phyloP scores from a whole-genome alignment of 306 rosid species.

The Neltuma alba region DNA sequence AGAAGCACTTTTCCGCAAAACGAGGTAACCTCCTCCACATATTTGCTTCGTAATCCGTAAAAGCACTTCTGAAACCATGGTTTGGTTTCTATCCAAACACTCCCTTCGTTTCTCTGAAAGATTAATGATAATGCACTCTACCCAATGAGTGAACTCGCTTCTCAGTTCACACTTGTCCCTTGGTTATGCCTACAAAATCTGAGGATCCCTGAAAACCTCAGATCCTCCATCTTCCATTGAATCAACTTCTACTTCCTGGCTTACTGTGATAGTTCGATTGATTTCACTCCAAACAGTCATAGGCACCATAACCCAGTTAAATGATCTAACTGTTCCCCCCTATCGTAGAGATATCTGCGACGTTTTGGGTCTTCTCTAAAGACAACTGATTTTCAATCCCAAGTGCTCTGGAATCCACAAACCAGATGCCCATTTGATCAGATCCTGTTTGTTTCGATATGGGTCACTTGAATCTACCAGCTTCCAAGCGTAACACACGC shows the following conservation, averaged over 20 bases:
- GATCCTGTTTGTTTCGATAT: slow-evolving; percentile 51
- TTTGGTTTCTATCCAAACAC: too few species aligned
- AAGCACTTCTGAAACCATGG: too few species aligned
- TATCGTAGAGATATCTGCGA: not conserved
- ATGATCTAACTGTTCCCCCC: not conserved
- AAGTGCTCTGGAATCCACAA: not conserved
- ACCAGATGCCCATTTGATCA: slow-evolving; percentile 43
- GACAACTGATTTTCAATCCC: not conserved
- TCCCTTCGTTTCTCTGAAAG: not conserved
- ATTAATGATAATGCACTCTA: not conserved
- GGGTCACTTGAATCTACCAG: slow-evolving; percentile 78
- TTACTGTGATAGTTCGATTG: not conserved
- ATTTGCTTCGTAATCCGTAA: too few species aligned
- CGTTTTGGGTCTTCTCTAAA: not conserved
- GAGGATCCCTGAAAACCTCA: not conserved
- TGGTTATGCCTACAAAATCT: not conserved
- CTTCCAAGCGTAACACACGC: slow-evolving; percentile 66
- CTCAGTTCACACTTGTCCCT: not conserved
- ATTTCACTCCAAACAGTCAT: not conserved
- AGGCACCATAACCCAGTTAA: not conserved
- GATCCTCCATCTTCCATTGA: not conserved
- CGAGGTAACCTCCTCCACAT: too few species aligned
- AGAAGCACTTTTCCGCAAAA: too few species aligned
- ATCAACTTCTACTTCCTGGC: not conserved
- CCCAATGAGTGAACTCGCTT: not conserved